Evolutionary conservation across 2,329 filamentous ascomycete species (phyloP).

Genomic region (Claviceps citrina): DNA sequence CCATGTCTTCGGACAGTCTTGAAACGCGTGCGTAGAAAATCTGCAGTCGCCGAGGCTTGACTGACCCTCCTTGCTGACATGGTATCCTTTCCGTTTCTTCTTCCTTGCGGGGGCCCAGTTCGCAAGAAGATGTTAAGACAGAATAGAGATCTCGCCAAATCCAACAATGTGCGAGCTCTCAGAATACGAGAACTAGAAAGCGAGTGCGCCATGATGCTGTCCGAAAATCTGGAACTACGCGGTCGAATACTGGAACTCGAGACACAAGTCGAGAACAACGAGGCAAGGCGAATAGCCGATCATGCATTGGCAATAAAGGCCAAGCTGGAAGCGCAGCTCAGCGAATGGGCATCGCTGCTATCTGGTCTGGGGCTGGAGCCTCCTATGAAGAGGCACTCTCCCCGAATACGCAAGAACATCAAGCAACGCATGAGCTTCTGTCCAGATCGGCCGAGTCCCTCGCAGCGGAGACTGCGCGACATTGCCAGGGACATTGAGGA

Average conservation of each 20-base stretch:
- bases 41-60: not conserved
- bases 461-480: constrained; percentile 41
- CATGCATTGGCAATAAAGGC: constrained; percentile 55
- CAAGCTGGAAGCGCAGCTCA: constrained; percentile 56
- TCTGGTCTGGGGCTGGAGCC: constrained; percentile 48
- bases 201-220: constrained; percentile 57
- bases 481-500: constrained; percentile 39
- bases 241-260: constrained; percentile 56
- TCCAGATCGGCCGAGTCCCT: constrained; percentile 28
- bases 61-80: not conserved
- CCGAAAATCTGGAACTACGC: constrained; percentile 63
- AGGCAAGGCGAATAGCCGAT: constrained; percentile 43
- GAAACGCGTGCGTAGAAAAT: constrained; percentile 47
- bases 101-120: constrained; percentile 32
- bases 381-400: constrained; percentile 32
- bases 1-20: constrained; percentile 50
- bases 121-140: constrained; percentile 67
- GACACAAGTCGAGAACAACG: constrained; percentile 47
- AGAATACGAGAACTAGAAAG: constrained; percentile 64
- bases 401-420: constrained; percentile 24
- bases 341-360: constrained; percentile 53
- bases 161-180: constrained; percentile 62
- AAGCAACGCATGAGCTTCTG: constrained; percentile 27
- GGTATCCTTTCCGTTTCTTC: not conserved
- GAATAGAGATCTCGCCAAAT: constrained; percentile 68